A percentile compares a stretch with the other conserved stretches of the same genome.
Evolutionary conservation across 2,329 filamentous ascomycete species (phyloP).

Genomic region (Aspergillus ustus): DNA sequence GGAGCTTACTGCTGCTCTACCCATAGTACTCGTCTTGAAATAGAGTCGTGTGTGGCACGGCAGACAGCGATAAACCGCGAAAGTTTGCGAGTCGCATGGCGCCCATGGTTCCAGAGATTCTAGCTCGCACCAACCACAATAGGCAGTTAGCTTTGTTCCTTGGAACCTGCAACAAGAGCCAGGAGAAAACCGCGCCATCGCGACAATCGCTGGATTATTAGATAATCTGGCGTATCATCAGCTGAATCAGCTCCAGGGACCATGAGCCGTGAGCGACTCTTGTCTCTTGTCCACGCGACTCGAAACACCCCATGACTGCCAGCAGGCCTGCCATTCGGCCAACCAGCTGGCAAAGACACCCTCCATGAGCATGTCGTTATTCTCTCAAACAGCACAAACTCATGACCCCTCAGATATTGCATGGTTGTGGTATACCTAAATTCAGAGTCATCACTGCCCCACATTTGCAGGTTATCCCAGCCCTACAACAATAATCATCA

Average conservation of each 20-base stretch:
- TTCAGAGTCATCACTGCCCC: neutral
- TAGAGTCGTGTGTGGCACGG: neutral
- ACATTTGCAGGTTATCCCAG: neutral
- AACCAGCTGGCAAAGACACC: conserved; percentile 19
- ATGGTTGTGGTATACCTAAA: neutral
- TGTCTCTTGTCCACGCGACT: conserved; percentile 22
- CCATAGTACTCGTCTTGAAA: neutral
- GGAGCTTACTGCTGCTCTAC: neutral
- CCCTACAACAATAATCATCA: neutral
- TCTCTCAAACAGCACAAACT: conserved; percentile 1
- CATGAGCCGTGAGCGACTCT: neutral
- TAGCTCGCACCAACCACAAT: neutral
- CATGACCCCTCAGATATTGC: neutral
- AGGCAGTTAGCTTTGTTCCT: conserved; percentile 5
- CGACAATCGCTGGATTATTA: neutral
- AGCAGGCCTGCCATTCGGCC: conserved; percentile 7
- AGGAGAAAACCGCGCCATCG: neutral
- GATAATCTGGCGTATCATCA: neutral
- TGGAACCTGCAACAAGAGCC: neutral
- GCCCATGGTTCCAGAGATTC: conserved; percentile 1
- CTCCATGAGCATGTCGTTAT: conserved; percentile 15
- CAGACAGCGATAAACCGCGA: neutral
- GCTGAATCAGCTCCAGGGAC: neutral
- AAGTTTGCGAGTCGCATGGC: neutral
- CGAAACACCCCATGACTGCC: conserved; percentile 20